Conservation (phyloP, 2,329 filamentous ascomycete genomes). For the Laburnicola sp. region DNA sequence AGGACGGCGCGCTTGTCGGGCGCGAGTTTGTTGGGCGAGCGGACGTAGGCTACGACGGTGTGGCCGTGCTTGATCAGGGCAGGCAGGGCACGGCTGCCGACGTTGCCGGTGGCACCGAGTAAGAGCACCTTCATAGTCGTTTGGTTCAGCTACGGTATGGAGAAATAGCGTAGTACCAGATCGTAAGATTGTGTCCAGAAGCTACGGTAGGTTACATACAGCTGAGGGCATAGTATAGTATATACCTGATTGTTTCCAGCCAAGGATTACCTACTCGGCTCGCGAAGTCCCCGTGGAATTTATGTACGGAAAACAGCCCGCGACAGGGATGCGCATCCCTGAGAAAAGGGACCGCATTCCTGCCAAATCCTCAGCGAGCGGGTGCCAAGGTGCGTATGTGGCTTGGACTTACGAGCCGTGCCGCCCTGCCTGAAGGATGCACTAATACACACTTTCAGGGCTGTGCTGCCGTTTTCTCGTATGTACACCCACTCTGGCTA, state of each 20-base stretch:
- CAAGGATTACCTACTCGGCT: not conserved
- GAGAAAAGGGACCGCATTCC: slow-evolving; percentile 1
- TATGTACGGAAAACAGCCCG: slow-evolving; percentile 1
- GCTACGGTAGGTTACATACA: not conserved
- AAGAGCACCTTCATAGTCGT: slow-evolving; percentile 46
- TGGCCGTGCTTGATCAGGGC: slow-evolving; percentile 42
- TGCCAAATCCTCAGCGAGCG: not conserved
- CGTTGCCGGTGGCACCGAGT: slow-evolving; percentile 45
- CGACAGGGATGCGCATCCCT: slow-evolving; percentile 1
- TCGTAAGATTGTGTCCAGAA: slow-evolving; percentile 5
- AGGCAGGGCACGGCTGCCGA: slow-evolving; percentile 43
- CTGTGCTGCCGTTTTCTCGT: not conserved
- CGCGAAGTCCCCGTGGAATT: slow-evolving; percentile 2
- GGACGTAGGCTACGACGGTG: slow-evolving; percentile 45
- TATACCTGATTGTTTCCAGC: slow-evolving; percentile 1
- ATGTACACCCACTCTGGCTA: not conserved
- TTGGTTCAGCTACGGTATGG: not conserved
- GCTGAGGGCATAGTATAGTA: slow-evolving; percentile 2
- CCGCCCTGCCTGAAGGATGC: not conserved
- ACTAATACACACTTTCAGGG: slow-evolving; percentile 1
- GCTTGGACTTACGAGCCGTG: not conserved
- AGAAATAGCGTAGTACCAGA: not conserved
- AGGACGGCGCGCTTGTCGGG: slow-evolving; percentile 32
- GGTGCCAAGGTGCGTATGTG: not conserved
- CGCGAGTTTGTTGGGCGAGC: slow-evolving; percentile 44